Evolutionary conservation across 2,329 filamentous ascomycete genomes (phyloP).

Genomic region (Thelonectria discophora): DNA sequence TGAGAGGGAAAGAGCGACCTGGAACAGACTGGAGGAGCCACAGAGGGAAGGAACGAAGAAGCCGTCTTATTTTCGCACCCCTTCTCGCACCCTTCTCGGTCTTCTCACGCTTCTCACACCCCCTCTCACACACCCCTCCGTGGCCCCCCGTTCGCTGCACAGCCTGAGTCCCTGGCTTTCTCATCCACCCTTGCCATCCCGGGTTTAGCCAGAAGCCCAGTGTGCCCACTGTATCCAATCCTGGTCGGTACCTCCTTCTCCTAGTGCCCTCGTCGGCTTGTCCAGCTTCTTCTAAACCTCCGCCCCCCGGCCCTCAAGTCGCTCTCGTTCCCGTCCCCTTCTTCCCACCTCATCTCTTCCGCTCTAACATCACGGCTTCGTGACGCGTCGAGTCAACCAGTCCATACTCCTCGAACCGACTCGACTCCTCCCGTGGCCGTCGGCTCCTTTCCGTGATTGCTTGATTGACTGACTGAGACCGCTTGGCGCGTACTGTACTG

Average conservation of each 20-base stretch:
- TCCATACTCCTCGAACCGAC: slow-evolving; percentile 23
- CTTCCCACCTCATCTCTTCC: slow-evolving; percentile 28
- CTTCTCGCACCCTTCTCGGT: background rate
- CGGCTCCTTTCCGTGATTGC: slow-evolving; percentile 24
- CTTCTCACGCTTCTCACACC: background rate
- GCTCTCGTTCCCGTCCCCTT: slow-evolving; percentile 19
- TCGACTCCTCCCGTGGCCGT: slow-evolving; percentile 25
- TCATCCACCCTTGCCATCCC: slow-evolving; percentile 2
- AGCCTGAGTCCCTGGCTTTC: background rate
- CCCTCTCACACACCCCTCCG: background rate
- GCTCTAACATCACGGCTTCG: slow-evolving; percentile 26
- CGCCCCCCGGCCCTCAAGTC: slow-evolving; percentile 30
- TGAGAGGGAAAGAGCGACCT: background rate
- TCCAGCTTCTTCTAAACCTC: slow-evolving; percentile 40
- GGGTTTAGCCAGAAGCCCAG: slow-evolving; percentile 4
- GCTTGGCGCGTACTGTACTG: slow-evolving; percentile 30
- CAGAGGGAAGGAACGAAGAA: too few relatives aligned
- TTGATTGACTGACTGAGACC: slow-evolving; percentile 27
- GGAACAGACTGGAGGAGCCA: background rate
- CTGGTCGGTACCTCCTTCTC: slow-evolving; percentile 17
- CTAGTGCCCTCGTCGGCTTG: background rate
- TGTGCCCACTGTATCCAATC: slow-evolving; percentile 18
- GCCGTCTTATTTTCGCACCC: background rate
- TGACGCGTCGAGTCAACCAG: slow-evolving; percentile 35
- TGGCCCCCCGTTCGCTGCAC: slow-evolving; percentile 15